Conservation (phyloP, 257 asterid species). For the Penstemon barbatus region DNA sequence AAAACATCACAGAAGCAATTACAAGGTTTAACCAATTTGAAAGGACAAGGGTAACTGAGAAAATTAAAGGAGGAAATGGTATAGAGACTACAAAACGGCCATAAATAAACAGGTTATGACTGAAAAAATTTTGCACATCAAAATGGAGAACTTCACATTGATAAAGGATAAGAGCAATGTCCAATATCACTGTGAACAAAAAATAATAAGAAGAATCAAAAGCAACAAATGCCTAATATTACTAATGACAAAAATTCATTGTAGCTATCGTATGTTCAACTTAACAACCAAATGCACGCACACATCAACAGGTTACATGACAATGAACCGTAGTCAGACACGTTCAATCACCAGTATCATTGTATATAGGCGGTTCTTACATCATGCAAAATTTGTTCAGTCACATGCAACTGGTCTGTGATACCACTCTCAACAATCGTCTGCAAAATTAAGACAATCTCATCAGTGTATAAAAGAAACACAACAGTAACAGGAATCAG, state of each 20-base stretch:
- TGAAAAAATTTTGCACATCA: background rate
- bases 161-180: background rate
- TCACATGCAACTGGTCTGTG: constrained; percentile 74
- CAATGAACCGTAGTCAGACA: constrained; percentile 5
- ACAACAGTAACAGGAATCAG: constrained; percentile 15
- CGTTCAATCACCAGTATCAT: constrained; percentile 1
- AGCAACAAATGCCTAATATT: constrained; percentile 5
- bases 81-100: background rate
- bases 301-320: constrained; percentile 6
- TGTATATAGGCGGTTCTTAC: constrained; percentile 47
- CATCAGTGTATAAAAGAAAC: constrained; percentile 13
- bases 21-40: background rate
- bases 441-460: constrained; percentile 43
- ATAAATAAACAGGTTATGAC: background rate
- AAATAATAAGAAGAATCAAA: background rate
- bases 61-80: background rate
- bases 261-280: constrained; percentile 20
- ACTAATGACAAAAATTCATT: constrained; percentile 5
- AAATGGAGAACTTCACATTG: background rate
- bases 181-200: background rate
- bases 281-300: constrained; percentile 2
- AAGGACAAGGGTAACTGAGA: background rate
- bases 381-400: constrained; percentile 78
- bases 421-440: constrained; percentile 78
- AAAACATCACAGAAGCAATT: no score